A percentile compares a stretch with the other conserved stretches of the same genome.
Evolutionary conservation across 2,329 filamentous ascomycete genomes (phyloP).

Genomic region (Xylariaceae sp.): DNA sequence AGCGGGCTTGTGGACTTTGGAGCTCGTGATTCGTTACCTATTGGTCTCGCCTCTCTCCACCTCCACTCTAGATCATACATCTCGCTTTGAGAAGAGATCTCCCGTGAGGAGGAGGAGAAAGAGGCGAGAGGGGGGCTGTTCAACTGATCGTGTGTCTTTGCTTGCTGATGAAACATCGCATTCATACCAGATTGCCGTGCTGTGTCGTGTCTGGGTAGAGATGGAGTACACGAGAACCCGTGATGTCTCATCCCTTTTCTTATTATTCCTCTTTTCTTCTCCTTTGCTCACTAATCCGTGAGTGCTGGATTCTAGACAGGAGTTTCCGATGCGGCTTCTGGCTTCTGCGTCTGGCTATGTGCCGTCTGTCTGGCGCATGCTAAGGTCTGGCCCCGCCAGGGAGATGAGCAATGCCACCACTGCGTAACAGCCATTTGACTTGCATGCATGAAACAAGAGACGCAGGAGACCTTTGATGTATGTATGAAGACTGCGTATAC

Average conservation of each 20-base stretch:
- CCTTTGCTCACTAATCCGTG: not conserved
- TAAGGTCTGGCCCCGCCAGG: slow-evolving; percentile 2
- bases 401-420: slow-evolving; percentile 12
- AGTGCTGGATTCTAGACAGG: slow-evolving; percentile 2
- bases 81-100: not conserved
- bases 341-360: not conserved
- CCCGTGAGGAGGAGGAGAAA: not conserved
- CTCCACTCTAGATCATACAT: slow-evolving; percentile 17
- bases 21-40: slow-evolving; percentile 21
- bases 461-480: slow-evolving; percentile 26
- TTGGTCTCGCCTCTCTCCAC: slow-evolving; percentile 14
- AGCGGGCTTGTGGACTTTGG: not conserved
- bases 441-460: slow-evolving; percentile 28
- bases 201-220: not conserved
- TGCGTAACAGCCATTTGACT: slow-evolving; percentile 27
- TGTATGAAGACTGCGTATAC: not conserved
- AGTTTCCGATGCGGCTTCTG: slow-evolving; percentile 12
- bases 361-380: not conserved
- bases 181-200: not conserved
- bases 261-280: not conserved
- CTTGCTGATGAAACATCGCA: too few species aligned
- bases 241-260: not conserved
- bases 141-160: too few species aligned
- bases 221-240: not conserved
- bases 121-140: too few species aligned